Evolutionary conservation across 164 flowering plant genomes (phyloP).

Genomic region (Hamamelis virginiana): DNA sequence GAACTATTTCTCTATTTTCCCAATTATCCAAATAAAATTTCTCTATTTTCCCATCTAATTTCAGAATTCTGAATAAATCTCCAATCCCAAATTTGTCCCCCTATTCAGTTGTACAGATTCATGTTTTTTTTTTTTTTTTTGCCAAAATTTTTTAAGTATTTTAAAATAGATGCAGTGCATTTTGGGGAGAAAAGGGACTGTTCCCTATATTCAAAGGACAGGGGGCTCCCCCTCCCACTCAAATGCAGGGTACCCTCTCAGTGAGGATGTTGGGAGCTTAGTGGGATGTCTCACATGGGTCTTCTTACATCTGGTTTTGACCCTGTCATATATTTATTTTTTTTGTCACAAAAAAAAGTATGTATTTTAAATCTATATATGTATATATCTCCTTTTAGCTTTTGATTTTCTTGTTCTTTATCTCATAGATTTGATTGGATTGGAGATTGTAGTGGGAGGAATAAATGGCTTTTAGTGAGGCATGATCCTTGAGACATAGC

Average conservation of each 20-base stretch:
- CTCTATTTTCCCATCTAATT: no score
- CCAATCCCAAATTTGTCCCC: no score
- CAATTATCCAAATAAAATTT: no score
- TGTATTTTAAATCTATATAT: no score
- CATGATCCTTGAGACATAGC: constrained; percentile 31
- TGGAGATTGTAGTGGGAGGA: constrained; percentile 13
- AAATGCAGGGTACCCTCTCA: constrained; percentile 1
- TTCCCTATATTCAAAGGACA: constrained; percentile 13
- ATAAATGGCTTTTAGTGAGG: constrained; percentile 26
- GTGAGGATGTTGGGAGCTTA: constrained; percentile 24
- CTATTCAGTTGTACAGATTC: no score
- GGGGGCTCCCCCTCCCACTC: constrained; percentile 2
- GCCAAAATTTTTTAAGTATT: no score
- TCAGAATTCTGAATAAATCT: no score
- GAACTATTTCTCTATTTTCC: no score
- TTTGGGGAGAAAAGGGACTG: background rate
- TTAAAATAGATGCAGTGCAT: constrained; percentile 15
- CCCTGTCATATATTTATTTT: constrained; percentile 2
- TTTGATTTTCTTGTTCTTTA: background rate
- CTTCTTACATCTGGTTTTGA: background rate
- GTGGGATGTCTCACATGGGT: constrained; percentile 29
- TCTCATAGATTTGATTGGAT: constrained; percentile 10
- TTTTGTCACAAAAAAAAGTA: no score
- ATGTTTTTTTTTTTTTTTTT: no score
- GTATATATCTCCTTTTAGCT: no score